Evolutionary conservation across 352 stramenopile species (phyloP), one percentile per base, ranked within the genome.

Genomic region (Phytophthora megakarya): DNA sequence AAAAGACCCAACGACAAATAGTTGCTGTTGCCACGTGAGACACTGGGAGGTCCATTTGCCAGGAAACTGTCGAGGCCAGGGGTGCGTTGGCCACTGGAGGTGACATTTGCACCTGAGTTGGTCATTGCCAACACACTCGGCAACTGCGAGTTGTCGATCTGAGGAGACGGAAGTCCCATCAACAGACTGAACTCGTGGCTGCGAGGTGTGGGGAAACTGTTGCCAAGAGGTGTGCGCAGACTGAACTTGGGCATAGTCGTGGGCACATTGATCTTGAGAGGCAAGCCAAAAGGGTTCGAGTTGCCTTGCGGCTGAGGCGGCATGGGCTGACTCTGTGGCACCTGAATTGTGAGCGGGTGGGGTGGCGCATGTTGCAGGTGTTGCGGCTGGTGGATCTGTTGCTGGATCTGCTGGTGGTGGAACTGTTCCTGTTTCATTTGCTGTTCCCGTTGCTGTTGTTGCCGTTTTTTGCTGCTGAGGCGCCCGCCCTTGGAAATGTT

Each of bases 401-500:
- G 79, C 67, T 85, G 75, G 37, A 90, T 75, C 67, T 90, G 81
- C 47, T 86, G 78, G 58, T 89, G 78, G 60, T 89, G 79, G 71
- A 91, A 90, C 52, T 90, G 78, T 55, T 90, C 81, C 66, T 88
- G 79, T 66, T 90, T 88, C 56, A 86, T 75, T 59, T 84, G 77
- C 61, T 88, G 81, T 49, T 90, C 75, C 38, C 72, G 78, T 57
- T 88, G 81, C 46, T 88, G 73, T 55, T 90, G 78, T 69, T 88
- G 75, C 16, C 80, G 78, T 60, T 88, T 89, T 67, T 91, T 91
- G 60, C 76, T 87, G 45, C 78, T 84, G 11, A 89, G 54, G 7
- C 82, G 82, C 6, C 82, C 80, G 21, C 82, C 82, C 67, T 91
- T 91, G 45, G 80, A 88, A 55, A 91, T 89, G 59, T 91, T 91